Evolutionary conservation across 176 grass and related monocot species (phyloP), one percentile per base, ranked within the genome.

Genomic region (Cocos nucifera): DNA sequence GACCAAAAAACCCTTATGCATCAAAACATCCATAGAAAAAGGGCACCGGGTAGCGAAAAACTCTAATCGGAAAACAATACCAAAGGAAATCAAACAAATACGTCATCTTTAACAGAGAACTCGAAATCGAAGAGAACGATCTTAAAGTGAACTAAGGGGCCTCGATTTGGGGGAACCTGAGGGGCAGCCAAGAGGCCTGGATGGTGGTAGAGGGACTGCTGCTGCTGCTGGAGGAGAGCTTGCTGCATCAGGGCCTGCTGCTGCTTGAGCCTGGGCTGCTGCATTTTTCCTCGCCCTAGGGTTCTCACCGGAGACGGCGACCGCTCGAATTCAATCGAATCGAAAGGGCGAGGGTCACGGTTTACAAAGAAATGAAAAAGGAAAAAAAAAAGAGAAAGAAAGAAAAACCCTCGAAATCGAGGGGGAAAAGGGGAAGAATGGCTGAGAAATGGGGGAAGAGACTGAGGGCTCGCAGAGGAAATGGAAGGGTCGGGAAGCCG

Each of bases 101-200:
- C n/a, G 21, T 19, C 26, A 70, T 58, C 23, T 49, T 27, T 56
- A 77, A 59, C 51, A 50, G 56, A 1, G 26, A 17, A 60, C 17
- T 16, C 20, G 35, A 44, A 57, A 8, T n/a, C 27, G n/a, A 15
- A 1, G 12, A 27, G 22, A 63, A 39, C 15, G 8, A 44, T 44
- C 35, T 44, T 12, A 2, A 44, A 24, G 17, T 7, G 8, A 25
- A 17, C 5, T 32, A 25, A 49, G 54, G n/a, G 35, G 35, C 35
- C 14, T 44, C 35, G 3, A 77, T 54, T 19, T 56, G 44, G 52
- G 12, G n/a, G 14, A 69, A 83, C 93, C 84, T 82, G 87, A 66
- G 87, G 83, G 39, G 93, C 69, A 15, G 93, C 78, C 20, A 97
- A 65, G 83, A 90, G 87, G 49, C 93, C 87, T 17, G 92, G 87